These are phyloP conservation scores for Penicillium lividum DNA, from an alignment of 495 filamentous ascomycete genomes.

Conservation along the genomic window DNA sequence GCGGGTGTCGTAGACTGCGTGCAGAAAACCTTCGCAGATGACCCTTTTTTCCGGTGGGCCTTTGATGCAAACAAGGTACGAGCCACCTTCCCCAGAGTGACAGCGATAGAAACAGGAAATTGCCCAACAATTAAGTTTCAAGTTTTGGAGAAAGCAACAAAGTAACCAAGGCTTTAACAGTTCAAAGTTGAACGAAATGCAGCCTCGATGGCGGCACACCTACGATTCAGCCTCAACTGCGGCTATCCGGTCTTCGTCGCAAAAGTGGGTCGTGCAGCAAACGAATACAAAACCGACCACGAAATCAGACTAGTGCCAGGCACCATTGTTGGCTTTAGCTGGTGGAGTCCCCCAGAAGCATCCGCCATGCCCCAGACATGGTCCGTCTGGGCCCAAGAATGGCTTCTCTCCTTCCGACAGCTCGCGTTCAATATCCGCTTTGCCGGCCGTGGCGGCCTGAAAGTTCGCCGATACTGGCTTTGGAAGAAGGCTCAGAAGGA, in stretches of 20 bases:
- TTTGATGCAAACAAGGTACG: constrained; percentile 54
- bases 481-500: constrained; percentile 47
- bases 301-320: constrained; percentile 22
- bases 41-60: constrained; percentile 66
- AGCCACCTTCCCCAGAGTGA: constrained; percentile 10
- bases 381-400: constrained; percentile 56
- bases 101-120: background rate
- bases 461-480: constrained; percentile 61
- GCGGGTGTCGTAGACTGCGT: constrained; percentile 59
- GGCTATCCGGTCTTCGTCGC: constrained; percentile 65
- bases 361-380: constrained; percentile 45
- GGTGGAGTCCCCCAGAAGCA: constrained; percentile 60
- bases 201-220: constrained; percentile 62
- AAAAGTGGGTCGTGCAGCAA: constrained; percentile 35
- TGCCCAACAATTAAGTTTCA: background rate
- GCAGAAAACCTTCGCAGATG: constrained; percentile 62
- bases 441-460: constrained; percentile 62
- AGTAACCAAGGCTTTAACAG: constrained; percentile 28
- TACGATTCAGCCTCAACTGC: constrained; percentile 59
- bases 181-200: constrained; percentile 60
- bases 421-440: constrained; percentile 62
- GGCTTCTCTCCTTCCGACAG: constrained; percentile 61
- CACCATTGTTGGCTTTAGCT: constrained; percentile 59
- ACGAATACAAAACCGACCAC: constrained; percentile 17
- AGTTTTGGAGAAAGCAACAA: background rate